Evolutionary conservation across 2,329 filamentous ascomycete species (phyloP).

Genomic region (Penicillium sp.): DNA sequence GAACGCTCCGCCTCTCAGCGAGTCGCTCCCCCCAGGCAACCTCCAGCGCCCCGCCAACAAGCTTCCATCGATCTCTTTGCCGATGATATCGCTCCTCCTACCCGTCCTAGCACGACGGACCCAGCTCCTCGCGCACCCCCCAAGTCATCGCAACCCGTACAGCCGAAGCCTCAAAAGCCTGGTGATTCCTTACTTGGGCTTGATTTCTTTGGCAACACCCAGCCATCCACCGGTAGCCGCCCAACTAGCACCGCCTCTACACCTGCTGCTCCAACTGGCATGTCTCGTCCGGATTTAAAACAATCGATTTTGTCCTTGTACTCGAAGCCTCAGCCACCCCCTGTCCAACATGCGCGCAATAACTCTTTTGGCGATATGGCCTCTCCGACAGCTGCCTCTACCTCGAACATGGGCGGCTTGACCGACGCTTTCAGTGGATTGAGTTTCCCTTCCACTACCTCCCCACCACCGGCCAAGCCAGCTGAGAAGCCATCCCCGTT

Average conservation of each 20-base stretch:
- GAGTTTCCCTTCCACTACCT: conserved; percentile 56
- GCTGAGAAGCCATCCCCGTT: conserved; percentile 61
- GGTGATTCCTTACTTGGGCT: conserved; percentile 84
- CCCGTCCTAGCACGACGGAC: conserved; percentile 70
- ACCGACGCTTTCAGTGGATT: conserved; percentile 77
- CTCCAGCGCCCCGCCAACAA: conserved; percentile 43
- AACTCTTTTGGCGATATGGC: conserved; percentile 69
- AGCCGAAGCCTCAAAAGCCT: conserved; percentile 62
- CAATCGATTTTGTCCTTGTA: conserved; percentile 97
- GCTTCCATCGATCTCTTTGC: conserved; percentile 76
- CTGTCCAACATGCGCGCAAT: conserved; percentile 53
- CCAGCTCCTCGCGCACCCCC: conserved; percentile 65
- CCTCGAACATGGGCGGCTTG: conserved; percentile 58
- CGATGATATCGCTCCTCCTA: conserved; percentile 62
- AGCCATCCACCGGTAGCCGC: conserved; percentile 66
- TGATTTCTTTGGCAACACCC: conserved; percentile 79
- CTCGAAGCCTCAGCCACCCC: conserved; percentile 68
- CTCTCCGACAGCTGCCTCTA: conserved; percentile 43
- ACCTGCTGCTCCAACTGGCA: conserved; percentile 53
- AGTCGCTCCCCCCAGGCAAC: conserved; percentile 46
- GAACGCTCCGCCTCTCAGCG: conserved; percentile 58
- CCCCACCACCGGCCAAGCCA: conserved; percentile 36
- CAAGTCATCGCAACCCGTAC: conserved; percentile 57
- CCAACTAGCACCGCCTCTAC: conserved; percentile 77
- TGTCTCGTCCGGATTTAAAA: conserved; percentile 88